Evolutionary conservation across 1,139 yeast species (phyloP).

Genomic region (Candida sp.): DNA sequence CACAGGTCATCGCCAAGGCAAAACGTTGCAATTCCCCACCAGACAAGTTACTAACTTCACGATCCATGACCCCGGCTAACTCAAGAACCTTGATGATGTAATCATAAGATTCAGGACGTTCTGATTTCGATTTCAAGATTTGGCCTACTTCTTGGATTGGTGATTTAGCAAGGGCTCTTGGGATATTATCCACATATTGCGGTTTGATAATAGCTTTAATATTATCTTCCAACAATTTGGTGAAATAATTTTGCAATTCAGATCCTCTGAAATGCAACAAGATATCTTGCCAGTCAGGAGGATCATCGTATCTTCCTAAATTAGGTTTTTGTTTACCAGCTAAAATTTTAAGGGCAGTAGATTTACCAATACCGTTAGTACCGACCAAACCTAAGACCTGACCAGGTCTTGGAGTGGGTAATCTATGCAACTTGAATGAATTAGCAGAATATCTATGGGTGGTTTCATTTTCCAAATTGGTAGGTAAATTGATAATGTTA

Average conservation of each 20-base stretch:
- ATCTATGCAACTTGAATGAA: conserved; percentile 93
- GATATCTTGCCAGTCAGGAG: conserved; percentile 97
- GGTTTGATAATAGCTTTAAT: conserved; percentile 96
- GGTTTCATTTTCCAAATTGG: conserved; percentile 86
- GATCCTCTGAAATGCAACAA: conserved; percentile 92
- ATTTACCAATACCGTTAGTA: conserved; percentile 98
- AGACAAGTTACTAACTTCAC: conserved; percentile 86
- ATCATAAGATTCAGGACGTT: conserved; percentile 59
- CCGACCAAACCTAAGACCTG: conserved; percentile 98
- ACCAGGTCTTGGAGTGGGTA: conserved; percentile 99
- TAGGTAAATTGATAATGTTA: conserved; percentile 91
- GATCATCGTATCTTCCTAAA: conserved; percentile 88
- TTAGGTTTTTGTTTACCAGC: conserved; percentile 99
- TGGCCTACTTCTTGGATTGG: conserved; percentile 87
- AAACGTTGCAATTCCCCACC: conserved; percentile 99
- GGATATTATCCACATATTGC: conserved; percentile 95
- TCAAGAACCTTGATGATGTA: conserved; percentile 68
- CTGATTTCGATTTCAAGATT: conserved; percentile 70
- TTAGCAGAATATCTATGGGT: conserved; percentile 98
- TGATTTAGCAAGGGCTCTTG: conserved; percentile 87
- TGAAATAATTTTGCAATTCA: conserved; percentile 93
- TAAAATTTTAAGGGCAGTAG: conserved; percentile 94
- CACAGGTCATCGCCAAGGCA: conserved; percentile 97
- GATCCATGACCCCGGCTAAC: conserved; percentile 65
- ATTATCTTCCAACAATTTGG: conserved; percentile 89